phyloP scores from a whole-genome alignment of 306 rosid genomes.

The Lathyrus sativus region DNA sequence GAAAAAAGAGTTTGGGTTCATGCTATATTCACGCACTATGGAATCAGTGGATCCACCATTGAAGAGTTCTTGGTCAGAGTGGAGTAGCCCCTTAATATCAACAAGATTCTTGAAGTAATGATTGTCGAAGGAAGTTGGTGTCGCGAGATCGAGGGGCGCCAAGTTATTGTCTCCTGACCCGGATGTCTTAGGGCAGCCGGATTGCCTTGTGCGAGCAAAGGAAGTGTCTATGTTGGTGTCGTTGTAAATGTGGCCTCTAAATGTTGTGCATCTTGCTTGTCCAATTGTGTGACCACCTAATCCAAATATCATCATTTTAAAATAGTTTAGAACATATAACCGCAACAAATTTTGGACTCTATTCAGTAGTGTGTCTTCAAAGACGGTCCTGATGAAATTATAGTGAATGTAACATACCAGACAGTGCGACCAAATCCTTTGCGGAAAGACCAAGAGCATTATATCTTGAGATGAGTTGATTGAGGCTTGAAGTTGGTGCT shows the following conservation, averaged over 20 bases:
- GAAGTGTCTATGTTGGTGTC: slow-evolving; percentile 57
- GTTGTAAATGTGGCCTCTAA: slow-evolving; percentile 65
- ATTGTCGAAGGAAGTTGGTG: slow-evolving; percentile 66
- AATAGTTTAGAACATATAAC: neutral
- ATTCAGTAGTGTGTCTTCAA: too few relatives aligned
- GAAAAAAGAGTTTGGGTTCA: slow-evolving; percentile 40
- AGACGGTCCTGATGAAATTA: neutral
- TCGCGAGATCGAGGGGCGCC: slow-evolving; percentile 72
- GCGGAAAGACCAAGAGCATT: slow-evolving; percentile 70
- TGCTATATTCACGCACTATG: slow-evolving; percentile 50
- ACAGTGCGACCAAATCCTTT: slow-evolving; percentile 73
- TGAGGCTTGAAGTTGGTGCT: slow-evolving; percentile 63
- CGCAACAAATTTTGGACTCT: too few relatives aligned
- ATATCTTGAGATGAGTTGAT: slow-evolving; percentile 62
- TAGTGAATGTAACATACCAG: slow-evolving; percentile 48
- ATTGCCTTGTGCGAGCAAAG: slow-evolving; percentile 54
- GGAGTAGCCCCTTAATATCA: slow-evolving; percentile 71
- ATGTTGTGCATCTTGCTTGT: slow-evolving; percentile 74
- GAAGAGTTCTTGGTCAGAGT: slow-evolving; percentile 80
- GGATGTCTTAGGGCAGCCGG: slow-evolving; percentile 55
- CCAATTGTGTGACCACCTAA: slow-evolving; percentile 86
- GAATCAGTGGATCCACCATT: slow-evolving; percentile 78
- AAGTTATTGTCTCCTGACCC: slow-evolving; percentile 89
- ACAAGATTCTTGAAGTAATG: slow-evolving; percentile 70
- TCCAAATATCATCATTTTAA: neutral